Evolutionary conservation across 2,329 filamentous ascomycete species (phyloP).

Genomic region (Celoporthe dispersa): DNA sequence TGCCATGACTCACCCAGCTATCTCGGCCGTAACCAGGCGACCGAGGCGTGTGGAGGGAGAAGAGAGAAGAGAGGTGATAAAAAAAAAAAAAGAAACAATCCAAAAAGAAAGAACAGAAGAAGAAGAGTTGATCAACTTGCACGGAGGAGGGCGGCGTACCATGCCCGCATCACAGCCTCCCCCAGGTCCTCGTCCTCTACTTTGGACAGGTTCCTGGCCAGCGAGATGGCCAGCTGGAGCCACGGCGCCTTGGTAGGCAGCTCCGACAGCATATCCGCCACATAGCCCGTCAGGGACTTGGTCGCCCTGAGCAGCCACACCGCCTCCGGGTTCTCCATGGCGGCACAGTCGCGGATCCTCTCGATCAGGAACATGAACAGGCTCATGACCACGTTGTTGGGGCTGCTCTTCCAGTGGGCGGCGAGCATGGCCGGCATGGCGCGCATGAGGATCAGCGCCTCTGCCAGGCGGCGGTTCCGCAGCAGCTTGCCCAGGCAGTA

Average conservation of each 20-base stretch:
- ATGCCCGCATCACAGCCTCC: neutral
- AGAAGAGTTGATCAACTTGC: neutral
- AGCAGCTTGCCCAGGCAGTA: neutral
- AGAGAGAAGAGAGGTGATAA: too few species aligned
- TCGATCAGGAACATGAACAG: neutral
- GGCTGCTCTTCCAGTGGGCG: neutral
- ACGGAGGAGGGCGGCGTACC: neutral
- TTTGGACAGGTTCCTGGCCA: neutral
- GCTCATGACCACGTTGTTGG: neutral
- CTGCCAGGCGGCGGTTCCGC: neutral
- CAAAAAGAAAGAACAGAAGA: neutral
- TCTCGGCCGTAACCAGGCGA: too few species aligned
- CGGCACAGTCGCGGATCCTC: neutral
- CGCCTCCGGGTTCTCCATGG: neutral
- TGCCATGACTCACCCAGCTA: neutral
- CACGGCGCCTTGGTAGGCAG: neutral
- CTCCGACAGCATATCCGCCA: neutral
- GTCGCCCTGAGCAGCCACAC: neutral
- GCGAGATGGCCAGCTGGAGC: neutral
- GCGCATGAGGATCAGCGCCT: neutral
- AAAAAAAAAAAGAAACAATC: neutral
- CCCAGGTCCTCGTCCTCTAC: neutral
- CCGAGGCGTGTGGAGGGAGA: too few species aligned
- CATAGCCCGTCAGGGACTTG: neutral
- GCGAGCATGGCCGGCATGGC: neutral